Percentiles rank a stretch among this genome's conserved stretches.
Conservation (phyloP, 371 early-diverging fungal genomes). For the Phascolomyces articulosus region DNA sequence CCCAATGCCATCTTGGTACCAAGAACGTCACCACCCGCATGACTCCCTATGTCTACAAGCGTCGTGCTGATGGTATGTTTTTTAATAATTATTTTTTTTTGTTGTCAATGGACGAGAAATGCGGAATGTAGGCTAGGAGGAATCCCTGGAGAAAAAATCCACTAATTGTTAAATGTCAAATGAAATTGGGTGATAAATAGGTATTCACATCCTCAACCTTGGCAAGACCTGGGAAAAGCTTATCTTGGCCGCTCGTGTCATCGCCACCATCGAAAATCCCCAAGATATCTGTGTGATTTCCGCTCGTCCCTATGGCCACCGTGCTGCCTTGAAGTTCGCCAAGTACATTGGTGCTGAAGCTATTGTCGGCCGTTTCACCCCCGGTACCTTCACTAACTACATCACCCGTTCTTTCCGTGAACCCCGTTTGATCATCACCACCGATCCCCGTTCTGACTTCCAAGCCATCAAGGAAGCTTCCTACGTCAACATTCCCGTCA, state of each 20-base stretch:
- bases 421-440: conserved; percentile 97
- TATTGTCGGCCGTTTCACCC: conserved; percentile 99
- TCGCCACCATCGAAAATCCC: conserved; percentile 96
- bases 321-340: conserved; percentile 98
- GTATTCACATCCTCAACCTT: conserved; percentile 95
- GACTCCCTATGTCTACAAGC: conserved; percentile 93
- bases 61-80: conserved; percentile 84
- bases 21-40: conserved; percentile 92
- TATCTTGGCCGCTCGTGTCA: conserved; percentile 97
- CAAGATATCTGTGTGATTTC: conserved; percentile 95
- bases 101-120: no score
- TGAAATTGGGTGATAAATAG: neutral
- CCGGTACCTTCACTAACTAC: conserved; percentile 99
- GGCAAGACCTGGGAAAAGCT: conserved; percentile 99
- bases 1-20: conserved; percentile 90
- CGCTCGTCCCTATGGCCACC: conserved; percentile 97
- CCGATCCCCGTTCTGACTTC: conserved; percentile 98
- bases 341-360: conserved; percentile 97
- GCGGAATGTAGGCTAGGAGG: no score
- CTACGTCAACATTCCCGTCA: conserved; percentile 99
- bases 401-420: conserved; percentile 98
- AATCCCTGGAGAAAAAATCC: no score
- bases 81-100: neutral
- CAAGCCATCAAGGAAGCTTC: conserved; percentile 99
- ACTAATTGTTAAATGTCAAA: no score